Evolutionary conservation across 495 filamentous ascomycete species (phyloP).

Genomic region (Tetracladium setigerum): DNA sequence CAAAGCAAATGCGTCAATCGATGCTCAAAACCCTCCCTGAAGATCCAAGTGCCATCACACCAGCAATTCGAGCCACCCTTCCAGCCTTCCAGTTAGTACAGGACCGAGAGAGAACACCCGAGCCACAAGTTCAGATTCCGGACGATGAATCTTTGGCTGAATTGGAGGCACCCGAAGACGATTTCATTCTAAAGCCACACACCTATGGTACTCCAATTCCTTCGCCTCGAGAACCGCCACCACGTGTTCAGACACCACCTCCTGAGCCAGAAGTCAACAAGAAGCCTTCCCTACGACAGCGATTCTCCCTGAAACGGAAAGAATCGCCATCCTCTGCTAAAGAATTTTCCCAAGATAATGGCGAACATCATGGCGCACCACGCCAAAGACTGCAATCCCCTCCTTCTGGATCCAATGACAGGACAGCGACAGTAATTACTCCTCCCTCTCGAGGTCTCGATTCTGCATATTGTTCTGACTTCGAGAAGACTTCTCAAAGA

Average conservation of each 20-base stretch:
- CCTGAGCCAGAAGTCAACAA: constrained; percentile 18
- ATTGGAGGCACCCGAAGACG: constrained; percentile 23
- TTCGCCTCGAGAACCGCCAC: constrained; percentile 19
- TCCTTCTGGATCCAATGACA: constrained; percentile 3
- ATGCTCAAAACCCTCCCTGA: constrained; percentile 14
- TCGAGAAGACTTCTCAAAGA: constrained; percentile 28
- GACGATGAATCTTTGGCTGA: background rate
- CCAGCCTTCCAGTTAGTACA: constrained; percentile 19
- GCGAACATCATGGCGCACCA: constrained; percentile 24
- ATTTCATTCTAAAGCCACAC: constrained; percentile 40
- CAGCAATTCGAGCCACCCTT: constrained; percentile 17
- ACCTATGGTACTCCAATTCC: constrained; percentile 43
- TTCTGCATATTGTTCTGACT: constrained; percentile 45
- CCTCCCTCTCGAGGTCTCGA: constrained; percentile 34
- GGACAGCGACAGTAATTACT: constrained; percentile 4
- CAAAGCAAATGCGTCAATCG: constrained; percentile 10
- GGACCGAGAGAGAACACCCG: constrained; percentile 17
- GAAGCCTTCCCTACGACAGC: constrained; percentile 38
- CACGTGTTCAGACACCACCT: constrained; percentile 5
- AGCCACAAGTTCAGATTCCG: constrained; percentile 1
- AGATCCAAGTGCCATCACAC: constrained; percentile 18
- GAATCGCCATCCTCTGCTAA: constrained; percentile 5
- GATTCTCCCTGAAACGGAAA: constrained; percentile 37
- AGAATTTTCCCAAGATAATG: constrained; percentile 15
- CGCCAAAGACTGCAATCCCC: constrained; percentile 22